Base-by-base conservation (phyloP, 1,139 yeast species). In the Pichiaceae sp. region DNA sequence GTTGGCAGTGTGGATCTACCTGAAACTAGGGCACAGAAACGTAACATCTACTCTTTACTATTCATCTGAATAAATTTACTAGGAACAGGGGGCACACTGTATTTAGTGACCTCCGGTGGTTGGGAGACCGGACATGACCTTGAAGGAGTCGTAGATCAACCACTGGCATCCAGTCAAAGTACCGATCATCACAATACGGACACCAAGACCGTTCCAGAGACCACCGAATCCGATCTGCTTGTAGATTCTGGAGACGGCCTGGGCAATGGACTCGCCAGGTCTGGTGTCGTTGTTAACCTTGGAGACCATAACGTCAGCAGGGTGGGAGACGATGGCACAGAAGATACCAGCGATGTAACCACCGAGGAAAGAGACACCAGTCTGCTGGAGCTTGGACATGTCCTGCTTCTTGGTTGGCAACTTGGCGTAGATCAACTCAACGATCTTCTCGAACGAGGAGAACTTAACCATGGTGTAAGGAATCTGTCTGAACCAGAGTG, bases 401-500 rank as follows among this genome's bases (percentile, higher is more conserved):
- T 77, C 75, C 32, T 61, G 57, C 62, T 77, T 75, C 38, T 66
- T 61, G 41, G 61, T 65, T 32, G 79, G 72, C 45, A 75, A 53
- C 19, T 42, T 32, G 17, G 54, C 29, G 44, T 85, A 85, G 50
- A 85, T 83, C 36, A 63, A 58, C 51, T 79, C 85, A 23, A 87
- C 96, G 36, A 87, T 81, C 56, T 78, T 82, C 66, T 89, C 97
- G 64, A 89, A 89, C 32, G 93, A 72, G 17, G 96, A 89, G 63
- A 89, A 89, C 64, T 89, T 89, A 44, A 84, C 93, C 96, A 87
- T 87, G 29, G 96, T 89, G 67, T 89, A 89, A 18, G 96, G 96
- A 48, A 89, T 82, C 62, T 89, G 96, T 67, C 96, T 80, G 45
- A 78, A 75, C 96, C 96, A 87, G 50, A 89, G 70, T 25, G 97